phyloP scores from a whole-genome alignment of 345 rosid species.

The Brassica rapa region DNA sequence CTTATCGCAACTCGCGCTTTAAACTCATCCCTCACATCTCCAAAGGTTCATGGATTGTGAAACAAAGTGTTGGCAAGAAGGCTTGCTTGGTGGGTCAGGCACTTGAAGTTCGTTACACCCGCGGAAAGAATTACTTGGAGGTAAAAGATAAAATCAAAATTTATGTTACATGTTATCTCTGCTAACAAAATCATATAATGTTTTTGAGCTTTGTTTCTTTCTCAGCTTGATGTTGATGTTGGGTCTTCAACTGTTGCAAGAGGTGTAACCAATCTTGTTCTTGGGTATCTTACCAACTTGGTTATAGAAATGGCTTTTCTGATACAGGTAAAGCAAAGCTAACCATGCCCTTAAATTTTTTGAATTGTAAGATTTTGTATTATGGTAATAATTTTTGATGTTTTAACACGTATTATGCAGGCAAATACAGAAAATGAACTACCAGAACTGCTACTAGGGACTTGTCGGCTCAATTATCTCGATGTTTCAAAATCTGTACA shows the following conservation, averaged over 20 bases:
- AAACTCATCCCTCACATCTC: conserved; percentile 92
- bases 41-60: conserved; percentile 96
- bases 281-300: conserved; percentile 78
- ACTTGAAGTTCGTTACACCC: conserved; percentile 64
- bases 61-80: conserved; percentile 92
- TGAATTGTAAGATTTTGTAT: background rate
- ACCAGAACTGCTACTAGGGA: conserved; percentile 84
- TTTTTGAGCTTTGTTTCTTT: background rate
- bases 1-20: conserved; percentile 84
- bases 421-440: conserved; percentile 83
- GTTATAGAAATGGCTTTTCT: conserved; percentile 92
- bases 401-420: conserved; percentile 42
- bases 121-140: conserved; percentile 85
- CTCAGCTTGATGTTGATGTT: conserved; percentile 77
- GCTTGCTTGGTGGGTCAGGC: conserved; percentile 79
- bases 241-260: conserved; percentile 93
- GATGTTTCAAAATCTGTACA: conserved; percentile 62
- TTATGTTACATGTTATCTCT: background rate
- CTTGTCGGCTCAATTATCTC: conserved; percentile 71
- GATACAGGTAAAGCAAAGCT: conserved; percentile 57
- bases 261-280: conserved; percentile 75
- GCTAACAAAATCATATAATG: conserved; percentile 10
- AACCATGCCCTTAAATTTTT: background rate
- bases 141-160: conserved; percentile 39
- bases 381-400: background rate